Evolutionary conservation across 352 stramenopile genomes (phyloP).

Genomic region (Proteromonas lacertae): DNA sequence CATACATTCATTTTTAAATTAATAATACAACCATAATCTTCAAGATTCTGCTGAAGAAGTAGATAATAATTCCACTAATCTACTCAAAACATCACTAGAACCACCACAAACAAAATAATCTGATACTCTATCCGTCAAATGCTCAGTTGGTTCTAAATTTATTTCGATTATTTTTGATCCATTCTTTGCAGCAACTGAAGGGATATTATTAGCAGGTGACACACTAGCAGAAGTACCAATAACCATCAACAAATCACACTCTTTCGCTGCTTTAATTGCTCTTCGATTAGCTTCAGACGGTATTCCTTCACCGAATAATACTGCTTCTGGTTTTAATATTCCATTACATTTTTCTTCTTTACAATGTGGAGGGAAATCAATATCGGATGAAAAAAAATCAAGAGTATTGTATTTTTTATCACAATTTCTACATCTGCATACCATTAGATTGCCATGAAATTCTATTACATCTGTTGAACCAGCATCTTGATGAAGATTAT

Average conservation of each 20-base stretch:
- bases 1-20: too few species aligned
- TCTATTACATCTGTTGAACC: not conserved
- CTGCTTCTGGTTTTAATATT: not conserved
- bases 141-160: not conserved
- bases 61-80: too few species aligned
- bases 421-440: not conserved
- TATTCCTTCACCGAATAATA: not conserved
- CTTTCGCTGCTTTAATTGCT: not conserved
- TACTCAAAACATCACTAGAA: too few species aligned
- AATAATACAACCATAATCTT: too few species aligned
- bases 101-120: too few species aligned
- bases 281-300: not conserved
- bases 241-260: not conserved
- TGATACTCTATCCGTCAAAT: too few species aligned
- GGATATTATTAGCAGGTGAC: not conserved
- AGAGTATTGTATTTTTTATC: not conserved
- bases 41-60: too few species aligned
- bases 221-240: not conserved
- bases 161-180: not conserved
- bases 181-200: not conserved
- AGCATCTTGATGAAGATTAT: not conserved
- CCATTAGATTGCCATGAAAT: not conserved
- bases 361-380: not conserved
- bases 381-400: not conserved
- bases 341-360: not conserved